Evolutionary conservation across 495 filamentous ascomycete species (phyloP), one percentile per base, ranked within the genome.

Genomic region (Tricharina praecox): DNA sequence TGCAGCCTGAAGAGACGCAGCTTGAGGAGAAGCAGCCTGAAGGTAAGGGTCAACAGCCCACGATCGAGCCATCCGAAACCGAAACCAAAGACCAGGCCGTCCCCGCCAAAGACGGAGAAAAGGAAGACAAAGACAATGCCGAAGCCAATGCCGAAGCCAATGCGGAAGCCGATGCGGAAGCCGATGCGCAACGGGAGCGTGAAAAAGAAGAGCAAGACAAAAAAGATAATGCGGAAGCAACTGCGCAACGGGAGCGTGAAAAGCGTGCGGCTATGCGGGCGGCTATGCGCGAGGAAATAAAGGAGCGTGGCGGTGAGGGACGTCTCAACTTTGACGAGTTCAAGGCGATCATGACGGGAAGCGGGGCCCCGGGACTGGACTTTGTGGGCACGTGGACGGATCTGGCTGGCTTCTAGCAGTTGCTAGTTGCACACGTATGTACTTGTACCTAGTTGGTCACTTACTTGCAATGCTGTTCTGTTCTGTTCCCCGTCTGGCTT

Each of bases 331-430:
- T 75, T 41, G 66, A 71, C 2, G 84, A 92, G 63, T 90, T 88
- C 60, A 74, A 79, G 49, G 61, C 64, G 21, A 74, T 80, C 32
- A 83, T 87, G 68, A 73, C 71, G 44, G 68, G 68, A 13, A 70
- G 72, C 41, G 65, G 58, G 4, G 64, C 66, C 3, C 67, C 65
- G 44, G 59, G 70, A 20, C 68, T 92, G 47, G 79, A 78, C 43
- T 90, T 88, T 64, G 67, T 90, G 25, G 81, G 78, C 15, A 79
- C 70, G 47, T 93, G 85, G 85, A 85, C 87, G 57, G 83, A 90
- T 61, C 81, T 87, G 69, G 75, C 72, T 45, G 74, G 68, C 55
- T 76, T 77, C 50, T 78, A 46, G 28, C 7, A 32, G 28, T n/a
- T n/a, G n/a, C n/a, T n/a, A n/a, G n/a, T n/a, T n/a, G n/a, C n/a